A percentile compares a stretch with the other conserved stretches of the same genome.
Evolutionary conservation across 108 stramenopile species (phyloP).

Genomic region (Parietichytrium sp.): DNA sequence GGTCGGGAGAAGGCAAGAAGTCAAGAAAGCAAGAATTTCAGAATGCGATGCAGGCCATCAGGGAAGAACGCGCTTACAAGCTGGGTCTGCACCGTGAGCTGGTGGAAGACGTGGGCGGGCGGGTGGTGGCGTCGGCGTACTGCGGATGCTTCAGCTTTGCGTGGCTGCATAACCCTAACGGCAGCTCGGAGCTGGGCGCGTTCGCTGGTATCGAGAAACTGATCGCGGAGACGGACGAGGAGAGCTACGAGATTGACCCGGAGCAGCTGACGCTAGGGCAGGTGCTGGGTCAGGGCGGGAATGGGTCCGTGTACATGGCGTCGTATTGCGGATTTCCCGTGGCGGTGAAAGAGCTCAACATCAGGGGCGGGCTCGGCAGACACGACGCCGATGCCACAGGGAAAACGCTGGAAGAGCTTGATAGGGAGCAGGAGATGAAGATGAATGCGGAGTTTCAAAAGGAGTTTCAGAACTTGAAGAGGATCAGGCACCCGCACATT

Average conservation of each 20-base stretch:
- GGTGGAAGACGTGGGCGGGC: no score
- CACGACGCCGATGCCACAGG: not conserved
- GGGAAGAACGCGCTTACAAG: no score
- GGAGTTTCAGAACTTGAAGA: constrained; percentile 14
- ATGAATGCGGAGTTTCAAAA: not conserved
- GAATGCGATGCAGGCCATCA: no score
- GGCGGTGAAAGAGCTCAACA: constrained; percentile 13
- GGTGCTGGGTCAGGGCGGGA: constrained; percentile 31
- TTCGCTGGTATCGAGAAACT: not conserved
- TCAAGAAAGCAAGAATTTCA: no score
- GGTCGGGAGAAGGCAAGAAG: no score
- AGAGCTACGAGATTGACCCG: not conserved
- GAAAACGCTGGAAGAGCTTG: not conserved
- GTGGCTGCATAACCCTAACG: no score
- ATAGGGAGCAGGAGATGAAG: not conserved
- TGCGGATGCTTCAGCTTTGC: no score
- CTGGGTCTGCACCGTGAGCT: no score
- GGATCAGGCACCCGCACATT: constrained; percentile 39
- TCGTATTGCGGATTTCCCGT: constrained; percentile 26
- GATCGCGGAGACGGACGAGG: not conserved
- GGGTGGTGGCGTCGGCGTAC: no score
- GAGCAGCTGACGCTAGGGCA: constrained; percentile 16
- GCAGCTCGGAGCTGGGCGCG: no score
- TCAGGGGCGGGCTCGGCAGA: not conserved
- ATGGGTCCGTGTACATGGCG: constrained; percentile 15